Conservation (phyloP, 2,329 filamentous ascomycete genomes). For the Aspergillus ibericus region DNA sequence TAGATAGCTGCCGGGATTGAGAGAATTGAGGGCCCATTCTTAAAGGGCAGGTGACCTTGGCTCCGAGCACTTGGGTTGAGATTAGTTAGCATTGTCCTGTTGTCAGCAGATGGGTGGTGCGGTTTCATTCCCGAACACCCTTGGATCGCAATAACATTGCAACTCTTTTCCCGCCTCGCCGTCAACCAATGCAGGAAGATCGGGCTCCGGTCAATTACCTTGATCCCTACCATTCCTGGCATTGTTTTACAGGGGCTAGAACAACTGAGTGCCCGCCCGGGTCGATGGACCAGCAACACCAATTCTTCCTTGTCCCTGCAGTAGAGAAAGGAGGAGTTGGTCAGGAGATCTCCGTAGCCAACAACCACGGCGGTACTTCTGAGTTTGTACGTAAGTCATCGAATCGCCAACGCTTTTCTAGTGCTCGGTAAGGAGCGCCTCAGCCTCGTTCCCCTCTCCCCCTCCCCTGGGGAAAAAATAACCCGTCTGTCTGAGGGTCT, state of each 20-base stretch:
- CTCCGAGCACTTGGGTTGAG: constrained; percentile 10
- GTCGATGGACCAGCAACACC: not conserved
- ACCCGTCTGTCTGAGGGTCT: not conserved
- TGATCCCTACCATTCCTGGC: not conserved
- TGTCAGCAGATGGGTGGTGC: not conserved
- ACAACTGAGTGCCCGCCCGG: not conserved
- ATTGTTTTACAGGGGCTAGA: not conserved
- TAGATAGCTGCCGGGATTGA: constrained; percentile 10
- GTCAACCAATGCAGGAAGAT: not conserved
- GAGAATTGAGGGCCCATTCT: constrained; percentile 11
- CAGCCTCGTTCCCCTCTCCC: not conserved
- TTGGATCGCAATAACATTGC: not conserved
- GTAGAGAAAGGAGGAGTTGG: constrained; percentile 10
- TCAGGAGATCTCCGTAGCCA: constrained; percentile 9
- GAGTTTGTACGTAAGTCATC: not conserved
- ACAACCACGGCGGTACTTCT: not conserved
- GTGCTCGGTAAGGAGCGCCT: not conserved
- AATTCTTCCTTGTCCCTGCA: constrained; percentile 1
- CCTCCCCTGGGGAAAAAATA: not conserved
- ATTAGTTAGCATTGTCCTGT: not conserved
- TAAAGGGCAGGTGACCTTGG: constrained; percentile 20
- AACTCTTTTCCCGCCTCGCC: not conserved
- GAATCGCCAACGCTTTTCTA: not conserved
- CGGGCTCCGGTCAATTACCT: not conserved
- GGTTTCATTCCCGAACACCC: not conserved